Percentiles rank a stretch among this genome's conserved stretches.
phyloP scores from a whole-genome alignment of 345 rosid species.

The Euclidium syriacum region DNA sequence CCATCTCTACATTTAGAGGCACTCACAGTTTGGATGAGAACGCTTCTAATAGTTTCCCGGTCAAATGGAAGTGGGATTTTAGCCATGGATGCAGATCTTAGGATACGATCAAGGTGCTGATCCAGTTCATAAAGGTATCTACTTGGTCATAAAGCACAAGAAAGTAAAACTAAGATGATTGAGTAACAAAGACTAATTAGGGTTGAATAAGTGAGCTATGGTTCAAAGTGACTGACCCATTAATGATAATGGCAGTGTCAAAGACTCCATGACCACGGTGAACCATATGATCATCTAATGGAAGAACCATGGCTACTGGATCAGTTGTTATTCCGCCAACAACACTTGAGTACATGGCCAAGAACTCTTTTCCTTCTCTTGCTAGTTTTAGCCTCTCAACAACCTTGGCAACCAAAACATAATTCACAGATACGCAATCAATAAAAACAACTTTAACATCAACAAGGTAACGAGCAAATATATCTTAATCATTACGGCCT shows the following conservation, averaged over 20 bases:
- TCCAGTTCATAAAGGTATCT: conserved; percentile 82
- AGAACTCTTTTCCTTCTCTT: conserved; percentile 47
- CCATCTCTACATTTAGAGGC: conserved; percentile 65
- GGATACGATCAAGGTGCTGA: conserved; percentile 83
- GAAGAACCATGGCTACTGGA: conserved; percentile 78
- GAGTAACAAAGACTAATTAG: not conserved
- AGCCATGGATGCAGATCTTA: conserved; percentile 76
- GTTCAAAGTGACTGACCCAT: conserved; percentile 52
- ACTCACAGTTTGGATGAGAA: conserved; percentile 70
- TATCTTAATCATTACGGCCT: not conserved
- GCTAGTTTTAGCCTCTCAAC: conserved; percentile 47
- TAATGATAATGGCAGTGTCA: conserved; percentile 74
- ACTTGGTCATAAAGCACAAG: not conserved
- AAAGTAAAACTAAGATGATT: not conserved
- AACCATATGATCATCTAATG: conserved; percentile 92
- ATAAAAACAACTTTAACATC: not conserved
- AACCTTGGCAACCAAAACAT: conserved; percentile 41
- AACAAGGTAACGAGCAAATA: not conserved
- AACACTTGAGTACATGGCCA: conserved; percentile 89
- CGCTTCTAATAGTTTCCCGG: conserved; percentile 46
- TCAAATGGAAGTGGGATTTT: conserved; percentile 58
- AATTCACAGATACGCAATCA: not conserved
- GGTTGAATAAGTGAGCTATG: not conserved
- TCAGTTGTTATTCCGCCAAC: conserved; percentile 77
- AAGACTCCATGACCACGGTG: conserved; percentile 96